Base-by-base conservation (phyloP, 139 green algal species). In the Chlorokybus atmophyticus region DNA sequence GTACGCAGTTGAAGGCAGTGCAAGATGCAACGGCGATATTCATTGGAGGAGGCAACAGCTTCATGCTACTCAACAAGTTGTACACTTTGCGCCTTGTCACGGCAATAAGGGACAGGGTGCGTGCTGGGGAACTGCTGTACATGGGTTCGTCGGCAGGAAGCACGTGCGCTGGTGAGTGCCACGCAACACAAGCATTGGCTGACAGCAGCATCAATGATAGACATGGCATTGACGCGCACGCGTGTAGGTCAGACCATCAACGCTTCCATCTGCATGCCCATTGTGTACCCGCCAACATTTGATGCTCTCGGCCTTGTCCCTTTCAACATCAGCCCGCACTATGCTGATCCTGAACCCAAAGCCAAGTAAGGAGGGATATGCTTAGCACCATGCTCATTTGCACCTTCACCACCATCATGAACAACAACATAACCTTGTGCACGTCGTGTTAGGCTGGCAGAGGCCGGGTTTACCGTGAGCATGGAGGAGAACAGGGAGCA, bases 241-340 rank as follows among this genome's bases (percentile, higher is more conserved):
- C n/a, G n/a, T n/a, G n/a, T n/a, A n/a, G n/a, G n/a, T n/a, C n/a
- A 31, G 24, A 62, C 54, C 28, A 60, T 62, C 4, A 23, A 57
- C 54, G 7, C 54, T 35, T 40, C 24, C 24, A 62, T 62, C 25
- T 62, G 54, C 54, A 62, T 62, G 54, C 54, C 54, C 5, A 62
- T 62, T 8, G 29, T 25, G 6, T 4, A 5, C 4, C 5, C 57
- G 4, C 54, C 54, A 29, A 59, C 54, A 5, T 62, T 62, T 26
- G 4, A 57, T 6, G 54, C 32, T 28, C 54, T 62, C 4, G 32
- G 32, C 25, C 29, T 62, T 24, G 8, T 62, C 7, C 54, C 54
- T 7, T 62, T 62, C 29, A 62, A 62, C 54, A 62, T 62, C 54
- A 62, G 54, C 40, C 54, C 54, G 40, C 54, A 62, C 30, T 62